phyloP scores from a whole-genome alignment of 176 grass and related monocot genomes.

The Ananas comosus region DNA sequence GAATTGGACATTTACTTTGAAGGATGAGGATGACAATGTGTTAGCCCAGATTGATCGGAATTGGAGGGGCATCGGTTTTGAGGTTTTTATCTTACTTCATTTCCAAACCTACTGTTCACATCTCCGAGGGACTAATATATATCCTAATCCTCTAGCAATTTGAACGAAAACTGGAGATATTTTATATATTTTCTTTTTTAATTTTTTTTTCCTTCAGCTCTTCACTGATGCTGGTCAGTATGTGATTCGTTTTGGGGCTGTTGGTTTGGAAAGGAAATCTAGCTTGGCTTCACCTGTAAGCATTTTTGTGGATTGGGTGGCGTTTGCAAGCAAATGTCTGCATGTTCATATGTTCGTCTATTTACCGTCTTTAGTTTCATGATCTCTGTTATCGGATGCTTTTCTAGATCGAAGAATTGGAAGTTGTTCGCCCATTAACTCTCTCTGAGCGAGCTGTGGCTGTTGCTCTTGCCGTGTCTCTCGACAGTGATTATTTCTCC shows the following conservation, averaged over 20 bases:
- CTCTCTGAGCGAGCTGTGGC: slow-evolving; percentile 77
- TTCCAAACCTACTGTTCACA: neutral
- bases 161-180: neutral
- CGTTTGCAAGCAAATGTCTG: slow-evolving; percentile 1
- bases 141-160: neutral
- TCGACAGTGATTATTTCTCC: slow-evolving; percentile 88
- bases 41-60: slow-evolving; percentile 87
- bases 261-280: slow-evolving; percentile 25
- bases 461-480: slow-evolving; percentile 75
- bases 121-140: neutral
- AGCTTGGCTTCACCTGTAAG: slow-evolving; percentile 32
- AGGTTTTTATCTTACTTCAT: slow-evolving; percentile 39
- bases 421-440: slow-evolving; percentile 58
- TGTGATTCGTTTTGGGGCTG: slow-evolving; percentile 77
- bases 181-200: neutral
- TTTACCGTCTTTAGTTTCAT: neutral
- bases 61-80: slow-evolving; percentile 87
- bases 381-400: neutral
- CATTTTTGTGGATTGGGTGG: neutral
- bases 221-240: slow-evolving; percentile 99
- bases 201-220: slow-evolving; percentile 41
- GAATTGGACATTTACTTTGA: slow-evolving; percentile 91
- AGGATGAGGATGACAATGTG: slow-evolving; percentile 71
- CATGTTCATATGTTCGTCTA: neutral
- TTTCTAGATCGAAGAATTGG: slow-evolving; percentile 54